Evolutionary conservation across 305 asterid genomes (phyloP), one percentile per base, ranked within the genome.

Genomic region (Plantago lanceolata): DNA sequence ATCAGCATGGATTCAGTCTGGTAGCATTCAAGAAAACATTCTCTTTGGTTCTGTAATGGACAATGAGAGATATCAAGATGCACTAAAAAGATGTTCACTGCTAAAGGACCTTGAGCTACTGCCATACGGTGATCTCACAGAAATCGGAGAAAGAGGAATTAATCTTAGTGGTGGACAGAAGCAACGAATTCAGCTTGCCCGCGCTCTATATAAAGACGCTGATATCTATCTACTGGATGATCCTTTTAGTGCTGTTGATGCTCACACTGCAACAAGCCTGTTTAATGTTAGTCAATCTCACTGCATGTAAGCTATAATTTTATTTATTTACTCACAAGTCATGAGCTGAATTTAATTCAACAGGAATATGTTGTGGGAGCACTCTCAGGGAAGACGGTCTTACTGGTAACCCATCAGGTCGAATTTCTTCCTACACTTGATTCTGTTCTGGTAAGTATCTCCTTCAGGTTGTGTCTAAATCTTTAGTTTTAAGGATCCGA

Each of bases 241-340:
- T 80, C 98, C 98, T 12, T 89, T 92, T 70, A 89, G 97, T 63
- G 98, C 98, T n/a, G 97, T 92, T 56, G 97, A 92, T 79, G 98
- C 97, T 5, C 96, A 92, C 66, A 92, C 98, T 14, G 98, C 97
- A 33, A 65, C 85, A 16, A 92, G 95, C 81, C 72, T 92, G 61
- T 93, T 88, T 67, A 84, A 84, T 45, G 99, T 89, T 50, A 69
- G 79, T 49, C 81, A 64, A 45, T 68, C 60, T 33, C 40, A 60
- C 52, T 72, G 76, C 68, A 54, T 47, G 4, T 65, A 61, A 49
- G 54, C 67, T 48, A 72, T 5, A 49, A 24, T 17, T 6, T 59
- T 2, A 19, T 67, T 62, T 26, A 33, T 33, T 56, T 13, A 47
- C 28, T 18, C 19, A 19, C 24, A 20, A 61, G 56, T 31, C 56